These are phyloP conservation scores for Hypoxylon intermedium DNA, from an alignment of 495 filamentous ascomycete genomes.

Conservation along the genomic window DNA sequence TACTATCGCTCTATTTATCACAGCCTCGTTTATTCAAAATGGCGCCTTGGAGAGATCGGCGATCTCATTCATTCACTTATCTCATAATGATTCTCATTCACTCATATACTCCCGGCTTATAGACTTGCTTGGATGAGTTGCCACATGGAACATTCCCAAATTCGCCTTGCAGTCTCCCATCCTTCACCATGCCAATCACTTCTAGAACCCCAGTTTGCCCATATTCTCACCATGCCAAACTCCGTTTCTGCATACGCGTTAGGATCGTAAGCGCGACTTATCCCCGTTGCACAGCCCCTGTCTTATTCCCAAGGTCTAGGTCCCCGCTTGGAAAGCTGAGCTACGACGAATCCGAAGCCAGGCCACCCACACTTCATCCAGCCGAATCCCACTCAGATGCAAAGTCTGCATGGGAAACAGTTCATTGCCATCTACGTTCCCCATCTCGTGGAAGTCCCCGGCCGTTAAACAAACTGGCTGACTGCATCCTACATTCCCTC, in stretches of 20 bases:
- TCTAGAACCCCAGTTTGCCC: slow-evolving; percentile 23
- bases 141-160: slow-evolving; percentile 31
- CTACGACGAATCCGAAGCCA: slow-evolving; percentile 17
- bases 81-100: no score
- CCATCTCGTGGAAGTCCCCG: slow-evolving; percentile 24
- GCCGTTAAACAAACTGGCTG: slow-evolving; percentile 1
- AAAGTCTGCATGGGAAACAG: slow-evolving; percentile 22
- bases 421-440: slow-evolving; percentile 20
- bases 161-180: slow-evolving; percentile 24
- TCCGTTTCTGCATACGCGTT: slow-evolving; percentile 28
- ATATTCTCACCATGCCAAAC: slow-evolving; percentile 31
- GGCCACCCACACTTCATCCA: slow-evolving; percentile 23
- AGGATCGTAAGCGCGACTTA: slow-evolving; percentile 12
- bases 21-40: slow-evolving; percentile 3
- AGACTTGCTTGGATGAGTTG: slow-evolving; percentile 22
- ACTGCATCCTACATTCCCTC: slow-evolving; percentile 8
- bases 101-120: slow-evolving; percentile 15
- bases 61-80: no score
- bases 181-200: slow-evolving; percentile 28
- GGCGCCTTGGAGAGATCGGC: slow-evolving; percentile 18
- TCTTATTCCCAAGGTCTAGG: slow-evolving; percentile 24
- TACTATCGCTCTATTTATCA: slow-evolving; percentile 1
- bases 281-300: slow-evolving; percentile 21
- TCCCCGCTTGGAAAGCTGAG: slow-evolving; percentile 19
- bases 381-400: slow-evolving; percentile 17